Evolutionary conservation across 2,329 filamentous ascomycete genomes (phyloP).

Genomic region (Pseudofabraea citricarpa): DNA sequence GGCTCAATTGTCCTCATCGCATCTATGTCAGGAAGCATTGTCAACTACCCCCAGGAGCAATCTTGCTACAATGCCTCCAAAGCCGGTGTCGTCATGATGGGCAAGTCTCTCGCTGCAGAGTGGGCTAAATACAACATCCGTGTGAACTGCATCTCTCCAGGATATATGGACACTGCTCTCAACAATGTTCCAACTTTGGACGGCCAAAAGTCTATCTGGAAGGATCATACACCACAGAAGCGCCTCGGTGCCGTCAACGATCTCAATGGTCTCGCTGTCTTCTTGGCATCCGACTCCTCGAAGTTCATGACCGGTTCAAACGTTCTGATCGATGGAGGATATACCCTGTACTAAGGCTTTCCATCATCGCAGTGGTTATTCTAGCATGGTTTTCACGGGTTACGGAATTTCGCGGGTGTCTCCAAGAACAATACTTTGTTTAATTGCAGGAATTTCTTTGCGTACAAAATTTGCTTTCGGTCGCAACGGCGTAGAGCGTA

Average conservation of each 20-base stretch:
- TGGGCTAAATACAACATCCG: constrained; percentile 79
- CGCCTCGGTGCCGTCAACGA: constrained; percentile 70
- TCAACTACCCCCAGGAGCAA: constrained; percentile 84
- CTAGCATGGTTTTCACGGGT: no score
- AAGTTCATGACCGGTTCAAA: constrained; percentile 76
- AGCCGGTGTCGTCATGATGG: constrained; percentile 72
- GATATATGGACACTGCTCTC: constrained; percentile 81
- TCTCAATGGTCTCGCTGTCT: constrained; percentile 72
- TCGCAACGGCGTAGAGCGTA: no score
- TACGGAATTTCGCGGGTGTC: no score
- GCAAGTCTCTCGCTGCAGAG: constrained; percentile 76
- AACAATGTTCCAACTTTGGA: constrained; percentile 75
- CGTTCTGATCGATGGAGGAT: constrained; percentile 66
- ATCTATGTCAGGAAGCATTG: constrained; percentile 77
- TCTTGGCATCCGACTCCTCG: constrained; percentile 68
- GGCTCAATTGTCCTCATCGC: constrained; percentile 73
- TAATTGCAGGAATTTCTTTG: no score
- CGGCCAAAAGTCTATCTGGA: constrained; percentile 80
- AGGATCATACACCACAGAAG: constrained; percentile 66
- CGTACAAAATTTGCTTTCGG: no score
- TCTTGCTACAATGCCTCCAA: constrained; percentile 81
- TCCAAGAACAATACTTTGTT: no score
- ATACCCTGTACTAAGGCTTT: constrained; percentile 60
- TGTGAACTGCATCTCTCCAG: constrained; percentile 79
- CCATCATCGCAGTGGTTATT: not conserved